phyloP scores from a whole-genome alignment of 768 basidiomycete genomes.

The Boletus reticulatus region DNA sequence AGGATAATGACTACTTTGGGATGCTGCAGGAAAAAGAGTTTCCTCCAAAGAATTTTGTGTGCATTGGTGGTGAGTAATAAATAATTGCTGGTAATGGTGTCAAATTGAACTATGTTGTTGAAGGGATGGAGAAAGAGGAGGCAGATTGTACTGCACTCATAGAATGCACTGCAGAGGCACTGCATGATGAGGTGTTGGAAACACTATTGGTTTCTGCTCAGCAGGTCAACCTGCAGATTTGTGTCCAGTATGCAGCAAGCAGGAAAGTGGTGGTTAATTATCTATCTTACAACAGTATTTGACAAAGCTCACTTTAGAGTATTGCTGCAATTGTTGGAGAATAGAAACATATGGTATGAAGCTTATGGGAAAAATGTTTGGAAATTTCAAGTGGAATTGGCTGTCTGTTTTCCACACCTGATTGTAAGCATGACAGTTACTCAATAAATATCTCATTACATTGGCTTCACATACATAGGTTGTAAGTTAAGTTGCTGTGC shows the following conservation, averaged over 20 bases:
- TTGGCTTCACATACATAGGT: too few relatives aligned
- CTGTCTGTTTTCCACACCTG: background rate
- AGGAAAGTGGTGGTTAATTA: background rate
- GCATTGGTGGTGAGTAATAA: background rate
- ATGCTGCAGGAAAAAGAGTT: background rate
- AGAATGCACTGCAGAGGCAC: background rate
- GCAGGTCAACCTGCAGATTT: background rate
- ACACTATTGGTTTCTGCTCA: background rate
- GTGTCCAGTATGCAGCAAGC: background rate
- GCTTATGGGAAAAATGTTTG: background rate
- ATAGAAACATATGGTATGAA: background rate
- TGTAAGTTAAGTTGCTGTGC: too few relatives aligned
- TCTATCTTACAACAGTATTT: background rate
- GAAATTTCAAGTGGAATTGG: background rate
- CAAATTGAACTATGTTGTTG: too few relatives aligned
- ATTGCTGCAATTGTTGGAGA: background rate
- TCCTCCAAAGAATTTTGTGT: background rate
- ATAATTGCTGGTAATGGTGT: background rate
- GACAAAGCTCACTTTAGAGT: background rate
- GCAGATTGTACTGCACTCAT: slow-evolving; percentile 1
- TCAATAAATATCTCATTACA: too few relatives aligned
- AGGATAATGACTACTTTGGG: background rate
- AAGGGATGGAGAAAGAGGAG: background rate
- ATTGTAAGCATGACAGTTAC: background rate
- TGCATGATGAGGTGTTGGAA: slow-evolving; percentile 2